Base-by-base conservation (phyloP, 805 yeast genomes). In the Candida berthetii region DNA sequence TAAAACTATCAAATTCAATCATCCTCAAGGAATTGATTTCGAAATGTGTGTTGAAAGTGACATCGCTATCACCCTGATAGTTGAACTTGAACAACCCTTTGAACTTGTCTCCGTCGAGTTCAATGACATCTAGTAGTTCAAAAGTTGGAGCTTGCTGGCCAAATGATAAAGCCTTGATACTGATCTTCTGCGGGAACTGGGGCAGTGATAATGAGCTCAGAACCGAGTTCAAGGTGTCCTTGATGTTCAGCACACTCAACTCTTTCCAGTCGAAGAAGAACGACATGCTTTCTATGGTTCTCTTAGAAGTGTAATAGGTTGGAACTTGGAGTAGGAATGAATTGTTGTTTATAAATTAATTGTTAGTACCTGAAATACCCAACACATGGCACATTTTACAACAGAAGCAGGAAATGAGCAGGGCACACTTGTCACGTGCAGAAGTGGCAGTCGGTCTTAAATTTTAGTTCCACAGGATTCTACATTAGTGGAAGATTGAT, bases 1-100 rank as follows among this genome's bases (percentile, higher is more conserved):
- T 55, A 37, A 56, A 53, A 4, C 13, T 5, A 37, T 55, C 59
- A 48, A 50, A 56, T 4, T 53, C 54, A 7, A 56, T 52, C 17
- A 55, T 36, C 9, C 43, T 44, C 15, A 56, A n/a, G 2, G 56
- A 24, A 37, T 56, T 56, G 17, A 55, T 49, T 36, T 56, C 61
- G 15, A 54, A 41, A 18, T 42, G 37, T 4, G 61, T 49, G 20
- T 44, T 48, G 7, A 54, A 31, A 4, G 39, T 42, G 3, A 53
- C 25, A 19, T 49, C 42, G 8, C 50, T 28, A 31, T 47, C 45
- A 8, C 59, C 61, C 7, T 46, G 37, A 35, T 54, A 56, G 14
- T 42, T 40, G 45, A 56, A 50, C 36, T 52, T 48, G 39, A 56
- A 53, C 16, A 46, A 31, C n/a, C 48, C 56, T 35, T 49, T 56